Percentiles rank a stretch among this genome's conserved stretches.
These are phyloP conservation scores for Cyamopsis tetragonoloba DNA, from an alignment of 306 rosid genomes.

Conservation along the genomic window DNA sequence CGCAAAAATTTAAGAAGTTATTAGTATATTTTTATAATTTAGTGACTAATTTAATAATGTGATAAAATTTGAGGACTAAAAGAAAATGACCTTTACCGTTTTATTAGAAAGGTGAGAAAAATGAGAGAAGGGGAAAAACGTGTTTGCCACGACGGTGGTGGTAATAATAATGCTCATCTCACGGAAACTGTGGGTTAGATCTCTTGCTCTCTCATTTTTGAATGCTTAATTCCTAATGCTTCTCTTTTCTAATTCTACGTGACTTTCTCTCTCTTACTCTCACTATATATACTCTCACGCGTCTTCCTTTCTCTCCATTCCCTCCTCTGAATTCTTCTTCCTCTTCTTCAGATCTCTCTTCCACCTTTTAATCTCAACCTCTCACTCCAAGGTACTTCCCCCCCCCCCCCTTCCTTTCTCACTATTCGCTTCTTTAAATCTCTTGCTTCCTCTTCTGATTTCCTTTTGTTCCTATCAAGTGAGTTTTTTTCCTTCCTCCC, in stretches of 20 bases:
- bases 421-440: neutral
- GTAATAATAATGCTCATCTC: neutral
- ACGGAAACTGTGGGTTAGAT: conserved; percentile 26
- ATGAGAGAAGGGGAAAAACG: neutral
- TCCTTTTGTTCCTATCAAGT: neutral
- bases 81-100: no score
- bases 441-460: neutral
- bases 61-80: no score
- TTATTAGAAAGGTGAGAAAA: neutral
- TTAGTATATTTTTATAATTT: no score
- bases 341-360: conserved; percentile 29
- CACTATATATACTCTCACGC: conserved; percentile 24
- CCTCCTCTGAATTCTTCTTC: conserved; percentile 9
- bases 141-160: neutral
- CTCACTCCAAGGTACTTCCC: conserved; percentile 26
- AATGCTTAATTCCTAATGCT: neutral
- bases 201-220: neutral
- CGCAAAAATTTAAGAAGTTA: no score
- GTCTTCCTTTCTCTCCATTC: conserved; percentile 19
- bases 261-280: neutral
- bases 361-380: conserved; percentile 15
- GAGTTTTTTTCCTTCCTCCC: neutral
- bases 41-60: no score
- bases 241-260: neutral
- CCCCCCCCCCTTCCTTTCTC: neutral